Evolutionary conservation across 1,284 basidiomycete genomes (phyloP), one percentile per base, ranked within the genome.

Genomic region (Cutaneotrichosporon sp.): DNA sequence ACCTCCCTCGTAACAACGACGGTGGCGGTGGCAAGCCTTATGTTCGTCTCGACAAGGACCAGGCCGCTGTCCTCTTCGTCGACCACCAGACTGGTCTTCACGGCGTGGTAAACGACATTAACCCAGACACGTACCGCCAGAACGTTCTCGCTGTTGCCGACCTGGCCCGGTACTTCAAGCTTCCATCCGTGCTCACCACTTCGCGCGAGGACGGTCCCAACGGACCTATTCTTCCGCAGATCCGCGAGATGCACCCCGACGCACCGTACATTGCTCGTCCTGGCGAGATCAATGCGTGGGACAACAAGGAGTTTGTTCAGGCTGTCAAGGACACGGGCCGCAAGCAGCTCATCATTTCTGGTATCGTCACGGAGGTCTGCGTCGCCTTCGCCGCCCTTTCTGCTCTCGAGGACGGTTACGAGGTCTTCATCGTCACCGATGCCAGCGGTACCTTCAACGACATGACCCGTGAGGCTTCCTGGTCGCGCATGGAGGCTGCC

Each of bases 231-330:
- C 34, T 55, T 8, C 54, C 49, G 35, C 40, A 55, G 46, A 38
- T 55, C 46, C 26, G 17, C 7, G 36, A 26, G 35, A 34, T 23
- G 22, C 37, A 45, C 33, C 36, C 49, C 2, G 26, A 45, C 21
- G 46, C 49, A 3, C 42, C 49, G 1, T 18, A 21, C 49, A 52
- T 55, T 36, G 14, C 20, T 3, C 54, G 54, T 8, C 54, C 54
- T 2, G 54, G 54, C 12, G 39, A 55, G 54, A 51, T 55, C 41
- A 55, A 55, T 36, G 54, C 49, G 7, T 55, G 54, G 54, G 54
- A 55, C 49, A 48, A 51, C 33, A 41, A 41, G n/a, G 54, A 55
- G n/a, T 55, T 55, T 43, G 46, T 49, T 36, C n/a, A 18, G 2
- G 54, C 54, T 21, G 46, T 55, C 36, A 47, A 45, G 46, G 46